These are phyloP conservation scores for Fusarium siculi DNA, from an alignment of 2,329 filamentous ascomycete species.

Conservation along the genomic window DNA sequence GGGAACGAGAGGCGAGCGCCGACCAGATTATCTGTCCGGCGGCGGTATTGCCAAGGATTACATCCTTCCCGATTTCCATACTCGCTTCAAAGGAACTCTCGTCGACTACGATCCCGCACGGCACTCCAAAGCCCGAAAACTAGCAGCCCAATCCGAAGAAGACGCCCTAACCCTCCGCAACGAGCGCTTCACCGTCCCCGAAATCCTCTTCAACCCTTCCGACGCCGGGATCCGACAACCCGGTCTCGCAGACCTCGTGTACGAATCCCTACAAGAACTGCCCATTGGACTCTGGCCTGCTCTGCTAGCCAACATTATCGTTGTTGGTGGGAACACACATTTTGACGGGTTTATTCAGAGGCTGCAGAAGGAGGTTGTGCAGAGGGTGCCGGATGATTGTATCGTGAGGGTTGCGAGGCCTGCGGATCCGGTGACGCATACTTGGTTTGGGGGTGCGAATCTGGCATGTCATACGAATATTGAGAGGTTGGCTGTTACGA, in stretches of 20 bases:
- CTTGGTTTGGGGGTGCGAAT: constrained; percentile 86
- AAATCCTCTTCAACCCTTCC: constrained; percentile 85
- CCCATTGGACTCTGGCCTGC: constrained; percentile 87
- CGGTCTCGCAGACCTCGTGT: constrained; percentile 83
- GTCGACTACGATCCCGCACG: constrained; percentile 79
- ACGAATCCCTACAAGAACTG: constrained; percentile 79
- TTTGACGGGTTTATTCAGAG: constrained; percentile 85
- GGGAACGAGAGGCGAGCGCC: constrained; percentile 70
- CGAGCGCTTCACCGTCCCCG: constrained; percentile 90
- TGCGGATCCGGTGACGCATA: constrained; percentile 78
- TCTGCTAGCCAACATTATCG: constrained; percentile 85
- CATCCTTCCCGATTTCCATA: constrained; percentile 83
- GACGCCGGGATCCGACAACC: constrained; percentile 88
- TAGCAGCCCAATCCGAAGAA: constrained; percentile 63
- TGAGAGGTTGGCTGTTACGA: constrained; percentile 78
- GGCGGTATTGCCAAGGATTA: constrained; percentile 85
- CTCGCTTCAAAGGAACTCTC: constrained; percentile 71
- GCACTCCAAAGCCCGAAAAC: constrained; percentile 63
- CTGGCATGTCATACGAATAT: constrained; percentile 77
- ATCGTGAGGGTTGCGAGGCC: constrained; percentile 78
- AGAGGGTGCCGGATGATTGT: constrained; percentile 79
- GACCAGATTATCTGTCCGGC: constrained; percentile 60
- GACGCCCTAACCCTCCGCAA: constrained; percentile 89
- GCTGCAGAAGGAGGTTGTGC: constrained; percentile 78
- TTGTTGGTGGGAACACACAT: constrained; percentile 86